Conservation (phyloP, 2,329 filamentous ascomycete species). For the Sclerotinia spermophila region DNA sequence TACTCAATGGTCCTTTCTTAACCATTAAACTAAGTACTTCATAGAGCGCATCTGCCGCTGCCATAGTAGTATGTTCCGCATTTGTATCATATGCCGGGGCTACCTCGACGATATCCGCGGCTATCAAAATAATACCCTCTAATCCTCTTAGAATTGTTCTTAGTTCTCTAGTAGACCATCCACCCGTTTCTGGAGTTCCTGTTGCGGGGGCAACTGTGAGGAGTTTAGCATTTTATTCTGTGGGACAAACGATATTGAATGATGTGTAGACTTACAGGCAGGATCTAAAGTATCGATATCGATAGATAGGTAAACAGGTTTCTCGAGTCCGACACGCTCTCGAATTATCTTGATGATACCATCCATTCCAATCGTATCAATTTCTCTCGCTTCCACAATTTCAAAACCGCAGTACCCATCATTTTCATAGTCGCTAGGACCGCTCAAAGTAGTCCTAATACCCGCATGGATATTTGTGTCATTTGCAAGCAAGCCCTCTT, state of each 20-base stretch:
- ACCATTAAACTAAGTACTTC: slow-evolving; percentile 82
- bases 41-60: slow-evolving; percentile 66
- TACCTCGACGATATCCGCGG: slow-evolving; percentile 70
- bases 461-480: slow-evolving; percentile 86
- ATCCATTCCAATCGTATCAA: slow-evolving; percentile 63
- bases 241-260: neutral
- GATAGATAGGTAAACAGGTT: slow-evolving; percentile 76
- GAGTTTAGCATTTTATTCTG: slow-evolving; percentile 19
- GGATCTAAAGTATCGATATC: slow-evolving; percentile 89
- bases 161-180: slow-evolving; percentile 71
- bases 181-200: slow-evolving; percentile 72
- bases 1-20: slow-evolving; percentile 67
- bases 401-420: slow-evolving; percentile 82
- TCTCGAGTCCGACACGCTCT: slow-evolving; percentile 68
- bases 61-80: slow-evolving; percentile 70
- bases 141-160: slow-evolving; percentile 67
- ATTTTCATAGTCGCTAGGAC: slow-evolving; percentile 77
- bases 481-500: slow-evolving; percentile 74
- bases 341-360: slow-evolving; percentile 78
- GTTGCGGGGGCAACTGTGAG: slow-evolving; percentile 63
- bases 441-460: slow-evolving; percentile 77
- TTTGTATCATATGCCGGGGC: slow-evolving; percentile 71
- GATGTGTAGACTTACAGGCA: slow-evolving; percentile 52
- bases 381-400: slow-evolving; percentile 72
- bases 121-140: slow-evolving; percentile 66